Evolutionary conservation across 2,329 filamentous ascomycete genomes (phyloP).

Genomic region (Meredithiella fracta): DNA sequence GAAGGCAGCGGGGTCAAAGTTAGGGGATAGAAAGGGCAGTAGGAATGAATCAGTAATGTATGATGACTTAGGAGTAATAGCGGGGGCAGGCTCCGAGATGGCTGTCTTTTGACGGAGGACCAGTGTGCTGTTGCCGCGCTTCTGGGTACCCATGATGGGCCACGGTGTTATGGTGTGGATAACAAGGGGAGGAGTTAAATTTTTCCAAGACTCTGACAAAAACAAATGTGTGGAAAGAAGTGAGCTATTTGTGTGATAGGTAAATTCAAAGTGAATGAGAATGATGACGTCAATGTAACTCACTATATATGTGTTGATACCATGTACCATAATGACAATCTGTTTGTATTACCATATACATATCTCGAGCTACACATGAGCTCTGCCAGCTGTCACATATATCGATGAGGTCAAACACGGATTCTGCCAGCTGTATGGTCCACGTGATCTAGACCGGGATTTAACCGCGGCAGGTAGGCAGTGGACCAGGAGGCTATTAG

Average conservation of each 20-base stretch:
- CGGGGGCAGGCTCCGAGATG: conserved; percentile 11
- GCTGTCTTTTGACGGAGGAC: conserved; percentile 9
- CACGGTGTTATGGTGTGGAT: not conserved
- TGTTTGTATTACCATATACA: conserved; percentile 1
- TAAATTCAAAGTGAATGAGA: not conserved
- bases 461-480: not conserved
- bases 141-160: conserved; percentile 10
- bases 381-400: not conserved
- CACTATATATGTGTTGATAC: too few species aligned
- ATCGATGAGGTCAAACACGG: not conserved
- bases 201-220: too few species aligned
- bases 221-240: too few species aligned
- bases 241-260: too few species aligned
- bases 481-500: not conserved
- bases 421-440: not conserved
- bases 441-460: not conserved
- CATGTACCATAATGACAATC: not conserved
- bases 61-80: conserved; percentile 34
- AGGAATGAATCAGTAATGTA: conserved; percentile 58
- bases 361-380: conserved; percentile 2
- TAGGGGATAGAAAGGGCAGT: conserved; percentile 54
- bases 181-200: too few species aligned
- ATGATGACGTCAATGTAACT: not conserved
- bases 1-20: conserved; percentile 72
- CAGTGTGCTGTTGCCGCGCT: conserved; percentile 11